A percentile compares a stretch with the other conserved stretches of the same genome.
phyloP scores from a whole-genome alignment of 768 basidiomycete genomes.

The Boletus subcaerulescens region DNA sequence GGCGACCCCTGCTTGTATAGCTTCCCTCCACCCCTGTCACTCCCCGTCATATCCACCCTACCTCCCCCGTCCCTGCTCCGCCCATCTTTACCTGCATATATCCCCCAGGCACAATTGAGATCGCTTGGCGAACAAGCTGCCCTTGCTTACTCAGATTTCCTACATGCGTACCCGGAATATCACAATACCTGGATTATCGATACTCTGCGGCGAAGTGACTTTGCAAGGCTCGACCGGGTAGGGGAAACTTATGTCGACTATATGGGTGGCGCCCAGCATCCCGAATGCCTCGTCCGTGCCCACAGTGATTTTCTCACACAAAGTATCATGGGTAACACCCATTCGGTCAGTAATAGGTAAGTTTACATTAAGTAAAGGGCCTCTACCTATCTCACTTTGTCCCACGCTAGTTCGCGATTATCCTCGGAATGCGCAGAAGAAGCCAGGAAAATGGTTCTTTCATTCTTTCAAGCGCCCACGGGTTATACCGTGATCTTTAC shows the following conservation, averaged over 20 bases:
- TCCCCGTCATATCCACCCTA: neutral
- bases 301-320: slow-evolving; percentile 67
- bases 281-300: slow-evolving; percentile 69
- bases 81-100: slow-evolving; percentile 23
- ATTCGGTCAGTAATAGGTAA: slow-evolving; percentile 79
- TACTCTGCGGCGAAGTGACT: slow-evolving; percentile 62
- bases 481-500: slow-evolving; percentile 84
- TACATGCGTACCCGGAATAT: slow-evolving; percentile 50
- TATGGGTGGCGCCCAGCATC: slow-evolving; percentile 82
- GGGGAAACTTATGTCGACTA: slow-evolving; percentile 83
- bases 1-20: slow-evolving; percentile 1
- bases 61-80: neutral
- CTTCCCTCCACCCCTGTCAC: slow-evolving; percentile 1
- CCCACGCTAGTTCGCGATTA: slow-evolving; percentile 55
- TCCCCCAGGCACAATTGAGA: slow-evolving; percentile 21
- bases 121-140: slow-evolving; percentile 35
- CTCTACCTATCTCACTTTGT: neutral
- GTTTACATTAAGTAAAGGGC: neutral
- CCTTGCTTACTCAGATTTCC: slow-evolving; percentile 48
- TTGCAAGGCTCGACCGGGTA: slow-evolving; percentile 51
- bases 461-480: slow-evolving; percentile 72
- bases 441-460: slow-evolving; percentile 68
- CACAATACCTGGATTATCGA: slow-evolving; percentile 69
- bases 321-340: slow-evolving; percentile 77
- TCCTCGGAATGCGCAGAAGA: slow-evolving; percentile 65